Evolutionary conservation across 495 filamentous ascomycete genomes (phyloP).

Genomic region (Daldinia concentrica): DNA sequence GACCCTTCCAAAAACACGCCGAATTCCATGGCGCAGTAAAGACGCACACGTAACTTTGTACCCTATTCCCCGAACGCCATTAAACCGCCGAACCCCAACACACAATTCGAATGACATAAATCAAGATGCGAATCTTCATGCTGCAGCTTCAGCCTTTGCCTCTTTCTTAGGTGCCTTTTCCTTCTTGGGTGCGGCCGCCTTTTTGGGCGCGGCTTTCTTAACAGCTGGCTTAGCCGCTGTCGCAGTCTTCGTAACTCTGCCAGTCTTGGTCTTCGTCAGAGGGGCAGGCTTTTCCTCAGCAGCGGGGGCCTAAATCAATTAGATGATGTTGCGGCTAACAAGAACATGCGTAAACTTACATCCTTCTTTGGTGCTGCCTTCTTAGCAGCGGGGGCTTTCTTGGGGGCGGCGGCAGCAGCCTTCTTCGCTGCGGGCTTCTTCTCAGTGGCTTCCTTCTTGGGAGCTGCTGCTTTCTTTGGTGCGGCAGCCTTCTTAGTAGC

Average conservation of each 20-base stretch:
- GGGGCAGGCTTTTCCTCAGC: conserved; percentile 78
- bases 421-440: conserved; percentile 63
- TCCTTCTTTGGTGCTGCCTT: conserved; percentile 61
- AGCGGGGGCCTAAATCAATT: conserved; percentile 58
- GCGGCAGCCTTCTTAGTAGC: conserved; percentile 53
- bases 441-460: conserved; percentile 59
- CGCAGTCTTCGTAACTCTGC: conserved; percentile 80
- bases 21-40: conserved; percentile 36
- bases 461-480: conserved; percentile 54
- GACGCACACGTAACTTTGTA: conserved; percentile 41
- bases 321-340: conserved; percentile 10
- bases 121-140: conserved; percentile 37
- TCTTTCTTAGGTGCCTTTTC: conserved; percentile 71
- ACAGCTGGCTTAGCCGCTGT: conserved; percentile 62
- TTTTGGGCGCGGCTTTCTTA: conserved; percentile 67
- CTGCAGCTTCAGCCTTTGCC: conserved; percentile 58
- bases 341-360: conserved; percentile 39
- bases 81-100: conserved; percentile 41
- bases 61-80: conserved; percentile 46
- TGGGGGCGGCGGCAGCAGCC: conserved; percentile 52
- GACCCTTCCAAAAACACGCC: conserved; percentile 39
- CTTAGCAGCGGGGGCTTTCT: conserved; percentile 65
- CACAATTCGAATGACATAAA: conserved; percentile 36
- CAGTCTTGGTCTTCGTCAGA: conserved; percentile 88
- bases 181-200: conserved; percentile 71